Conservation (phyloP, 352 stramenopile species). For the Pythium scleroteichum region DNA sequence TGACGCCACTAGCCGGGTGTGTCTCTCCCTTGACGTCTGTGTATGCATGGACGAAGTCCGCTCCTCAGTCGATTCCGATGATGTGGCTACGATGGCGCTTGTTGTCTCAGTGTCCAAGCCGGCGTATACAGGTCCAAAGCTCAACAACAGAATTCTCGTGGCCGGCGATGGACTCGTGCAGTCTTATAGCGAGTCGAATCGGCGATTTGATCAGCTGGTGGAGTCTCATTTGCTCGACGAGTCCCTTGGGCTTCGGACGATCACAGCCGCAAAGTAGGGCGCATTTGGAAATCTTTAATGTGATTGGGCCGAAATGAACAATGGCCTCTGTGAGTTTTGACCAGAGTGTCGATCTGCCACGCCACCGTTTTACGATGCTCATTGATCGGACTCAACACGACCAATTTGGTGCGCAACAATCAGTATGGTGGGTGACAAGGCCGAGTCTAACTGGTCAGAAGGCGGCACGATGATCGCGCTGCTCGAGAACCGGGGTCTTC, state of each 20-base stretch:
- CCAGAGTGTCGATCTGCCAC: no score
- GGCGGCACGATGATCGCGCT: no score
- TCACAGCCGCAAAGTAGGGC: background rate
- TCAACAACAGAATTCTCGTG: background rate
- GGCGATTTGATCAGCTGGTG: background rate
- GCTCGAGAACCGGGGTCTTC: no score
- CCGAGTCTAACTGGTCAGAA: no score
- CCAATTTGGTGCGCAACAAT: no score
- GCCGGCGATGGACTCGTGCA: background rate
- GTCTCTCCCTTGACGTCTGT: background rate
- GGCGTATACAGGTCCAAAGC: background rate
- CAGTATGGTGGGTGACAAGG: no score
- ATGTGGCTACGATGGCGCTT: background rate
- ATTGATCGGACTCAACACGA: no score
- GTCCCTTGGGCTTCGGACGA: background rate
- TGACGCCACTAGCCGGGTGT: background rate
- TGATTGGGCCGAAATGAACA: no score
- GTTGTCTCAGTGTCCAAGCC: background rate
- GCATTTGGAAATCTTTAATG: no score
- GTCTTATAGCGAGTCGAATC: conserved; percentile 1
- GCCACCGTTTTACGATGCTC: no score
- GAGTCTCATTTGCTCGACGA: background rate
- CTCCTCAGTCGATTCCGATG: background rate
- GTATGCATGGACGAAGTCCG: background rate
- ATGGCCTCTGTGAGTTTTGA: no score